phyloP scores from a whole-genome alignment of 305 asterid genomes.

The Fraxinus platypoda region DNA sequence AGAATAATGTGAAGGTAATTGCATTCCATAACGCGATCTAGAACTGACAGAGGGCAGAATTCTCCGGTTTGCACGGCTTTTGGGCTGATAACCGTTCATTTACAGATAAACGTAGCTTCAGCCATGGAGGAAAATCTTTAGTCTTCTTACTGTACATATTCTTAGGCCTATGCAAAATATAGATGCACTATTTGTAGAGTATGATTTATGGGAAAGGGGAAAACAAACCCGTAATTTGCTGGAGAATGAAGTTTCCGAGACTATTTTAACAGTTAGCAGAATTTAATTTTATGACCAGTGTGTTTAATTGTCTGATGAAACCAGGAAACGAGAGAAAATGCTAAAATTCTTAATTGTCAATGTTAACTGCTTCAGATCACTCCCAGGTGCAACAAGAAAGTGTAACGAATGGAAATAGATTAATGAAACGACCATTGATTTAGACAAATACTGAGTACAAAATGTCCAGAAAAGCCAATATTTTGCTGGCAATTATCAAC shows the following conservation, averaged over 20 bases:
- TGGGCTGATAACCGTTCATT: slow-evolving; percentile 47
- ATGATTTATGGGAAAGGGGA: neutral
- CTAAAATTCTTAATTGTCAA: neutral
- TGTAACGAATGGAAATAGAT: neutral
- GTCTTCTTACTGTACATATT: neutral
- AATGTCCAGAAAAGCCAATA: neutral
- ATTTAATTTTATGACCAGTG: neutral
- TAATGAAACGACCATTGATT: neutral
- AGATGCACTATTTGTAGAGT: neutral
- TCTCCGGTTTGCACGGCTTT: slow-evolving; percentile 45
- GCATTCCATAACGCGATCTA: slow-evolving; percentile 49
- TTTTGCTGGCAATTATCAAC: neutral
- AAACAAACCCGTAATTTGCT: slow-evolving; percentile 22
- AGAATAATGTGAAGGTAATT: slow-evolving; percentile 37
- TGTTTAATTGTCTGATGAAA: neutral
- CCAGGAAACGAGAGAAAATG: neutral
- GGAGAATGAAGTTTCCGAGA: slow-evolving; percentile 34
- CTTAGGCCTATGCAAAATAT: neutral
- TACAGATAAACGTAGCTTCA: slow-evolving; percentile 44
- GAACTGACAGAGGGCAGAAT: slow-evolving; percentile 41
- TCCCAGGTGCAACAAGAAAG: neutral
- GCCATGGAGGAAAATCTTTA: slow-evolving; percentile 31
- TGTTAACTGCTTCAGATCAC: neutral
- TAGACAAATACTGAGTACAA: neutral
- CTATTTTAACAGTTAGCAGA: slow-evolving; percentile 4